Base-by-base conservation (phyloP, 2,329 filamentous ascomycete species). In the Aspergillus luchuensis region DNA sequence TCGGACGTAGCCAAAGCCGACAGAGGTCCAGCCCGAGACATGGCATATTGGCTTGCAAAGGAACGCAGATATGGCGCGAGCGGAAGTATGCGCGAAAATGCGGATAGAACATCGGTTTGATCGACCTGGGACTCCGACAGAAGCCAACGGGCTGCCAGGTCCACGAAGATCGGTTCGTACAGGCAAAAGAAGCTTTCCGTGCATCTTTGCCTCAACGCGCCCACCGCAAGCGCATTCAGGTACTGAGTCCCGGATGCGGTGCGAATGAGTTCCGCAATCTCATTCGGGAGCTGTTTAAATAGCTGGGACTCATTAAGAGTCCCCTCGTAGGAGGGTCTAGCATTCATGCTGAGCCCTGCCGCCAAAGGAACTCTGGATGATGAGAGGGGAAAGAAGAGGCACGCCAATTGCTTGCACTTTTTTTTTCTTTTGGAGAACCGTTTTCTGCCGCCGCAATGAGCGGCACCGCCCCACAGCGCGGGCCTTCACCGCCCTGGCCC, bases 101-200 rank as follows among this genome's bases (percentile, higher is more conserved):
- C 89, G 58, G 88, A 84, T 64, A 94, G 83, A 56, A 89, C 72
- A 61, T 71, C 72, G 60, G 74, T 66, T 62, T 69, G 70, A 63
- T 77, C 72, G 57, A 67, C 61, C 53, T 73, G 66, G 51, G 70
- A 64, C 64, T 78, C 71, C 48, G 72, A 69, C 38, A 69, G 67
- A 54, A 90, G 81, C 92, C 92, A 96, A 80, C 90, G 83, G 63
- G 92, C 90, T 76, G 90, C 91, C 53, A 96, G 82, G 76, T 97
- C 93, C 68, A 91, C 86, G 70, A 95, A 91, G 43, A 93, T 79
- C 63, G 84, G 80, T 73, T 91, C 87, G 75, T 93, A 92, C 71
- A 90, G 84, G 66, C 85, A 81, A 71, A 95, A 92, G 72, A 97
- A 80, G 59, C 81, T 81, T 71, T 91, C 87, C 69, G 91, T 94